phyloP scores from a whole-genome alignment of 2,329 filamentous ascomycete genomes.

The Mycosphaerella sp. region DNA sequence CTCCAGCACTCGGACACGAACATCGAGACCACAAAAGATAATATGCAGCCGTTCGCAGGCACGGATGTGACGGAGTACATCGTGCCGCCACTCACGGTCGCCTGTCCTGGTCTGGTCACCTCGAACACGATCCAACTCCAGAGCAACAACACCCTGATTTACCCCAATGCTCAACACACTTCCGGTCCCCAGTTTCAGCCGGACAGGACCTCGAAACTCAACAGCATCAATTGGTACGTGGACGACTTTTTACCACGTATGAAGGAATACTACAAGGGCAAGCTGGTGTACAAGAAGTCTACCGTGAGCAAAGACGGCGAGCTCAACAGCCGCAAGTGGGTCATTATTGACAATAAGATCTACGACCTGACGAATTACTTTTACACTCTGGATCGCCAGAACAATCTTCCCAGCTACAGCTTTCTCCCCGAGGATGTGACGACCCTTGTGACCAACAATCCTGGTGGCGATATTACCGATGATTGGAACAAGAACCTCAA shows the following conservation, averaged over 20 bases:
- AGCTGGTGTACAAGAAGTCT: constrained; percentile 63
- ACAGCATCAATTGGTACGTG: constrained; percentile 68
- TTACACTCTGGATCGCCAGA: constrained; percentile 57
- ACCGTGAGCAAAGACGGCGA: constrained; percentile 60
- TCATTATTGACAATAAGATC: constrained; percentile 65
- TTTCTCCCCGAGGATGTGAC: constrained; percentile 67
- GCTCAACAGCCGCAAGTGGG: constrained; percentile 66
- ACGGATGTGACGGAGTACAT: constrained; percentile 80
- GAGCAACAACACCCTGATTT: constrained; percentile 56
- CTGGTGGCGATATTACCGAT: constrained; percentile 70
- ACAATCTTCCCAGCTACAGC: constrained; percentile 52
- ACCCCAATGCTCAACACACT: constrained; percentile 52
- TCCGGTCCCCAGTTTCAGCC: constrained; percentile 57
- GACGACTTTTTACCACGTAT: constrained; percentile 69
- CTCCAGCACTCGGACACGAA: constrained; percentile 71
- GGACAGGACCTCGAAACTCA: constrained; percentile 51
- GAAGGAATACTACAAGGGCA: constrained; percentile 77
- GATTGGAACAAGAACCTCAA: constrained; percentile 54
- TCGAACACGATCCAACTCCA: constrained; percentile 52
- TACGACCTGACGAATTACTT: constrained; percentile 95
- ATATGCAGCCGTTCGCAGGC: constrained; percentile 75
- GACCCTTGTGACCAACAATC: constrained; percentile 63
- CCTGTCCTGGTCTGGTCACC: constrained; percentile 66
- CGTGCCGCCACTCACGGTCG: constrained; percentile 63
- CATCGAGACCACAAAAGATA: constrained; percentile 50